Conservation (phyloP, 2,329 filamentous ascomycete species). For the Passalora sequoiae region DNA sequence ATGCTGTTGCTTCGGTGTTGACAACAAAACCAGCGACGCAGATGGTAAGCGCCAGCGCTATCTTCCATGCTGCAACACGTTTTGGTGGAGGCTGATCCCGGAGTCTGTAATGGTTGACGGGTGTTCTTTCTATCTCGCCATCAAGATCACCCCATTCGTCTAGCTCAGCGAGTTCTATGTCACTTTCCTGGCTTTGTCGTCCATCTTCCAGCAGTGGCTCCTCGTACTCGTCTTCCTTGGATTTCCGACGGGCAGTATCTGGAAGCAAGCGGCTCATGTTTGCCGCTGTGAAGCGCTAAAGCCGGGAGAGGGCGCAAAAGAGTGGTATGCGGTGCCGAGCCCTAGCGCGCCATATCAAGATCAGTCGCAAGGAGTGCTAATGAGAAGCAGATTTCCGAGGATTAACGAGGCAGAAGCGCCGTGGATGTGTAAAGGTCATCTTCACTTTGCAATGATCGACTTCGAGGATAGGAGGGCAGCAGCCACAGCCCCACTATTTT, state of each 20-base stretch:
- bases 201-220: conserved; percentile 22
- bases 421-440: no score
- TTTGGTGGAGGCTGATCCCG: conserved; percentile 14
- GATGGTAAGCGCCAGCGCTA: conserved; percentile 23
- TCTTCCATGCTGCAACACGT: conserved; percentile 16
- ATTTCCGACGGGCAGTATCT: conserved; percentile 9
- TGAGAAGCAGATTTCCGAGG: no score
- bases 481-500: no score
- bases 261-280: conserved; percentile 19
- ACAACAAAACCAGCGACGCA: conserved; percentile 30
- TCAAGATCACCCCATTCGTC: conserved; percentile 1
- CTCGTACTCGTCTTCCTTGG: conserved; percentile 18
- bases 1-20: conserved; percentile 33
- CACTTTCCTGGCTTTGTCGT: conserved; percentile 17
- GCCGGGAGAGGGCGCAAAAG: not conserved
- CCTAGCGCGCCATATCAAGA: no score
- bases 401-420: no score
- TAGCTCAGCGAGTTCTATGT: conserved; percentile 19
- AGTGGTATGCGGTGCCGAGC: no score
- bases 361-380: no score
- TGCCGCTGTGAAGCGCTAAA: no score
- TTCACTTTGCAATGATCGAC: no score
- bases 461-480: no score
- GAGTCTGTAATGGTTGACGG: conserved; percentile 15
- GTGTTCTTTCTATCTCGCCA: conserved; percentile 16